Percentiles rank a stretch among this genome's conserved stretches.
Conservation (phyloP, 257 asterid species). For the Solanum chilense region DNA sequence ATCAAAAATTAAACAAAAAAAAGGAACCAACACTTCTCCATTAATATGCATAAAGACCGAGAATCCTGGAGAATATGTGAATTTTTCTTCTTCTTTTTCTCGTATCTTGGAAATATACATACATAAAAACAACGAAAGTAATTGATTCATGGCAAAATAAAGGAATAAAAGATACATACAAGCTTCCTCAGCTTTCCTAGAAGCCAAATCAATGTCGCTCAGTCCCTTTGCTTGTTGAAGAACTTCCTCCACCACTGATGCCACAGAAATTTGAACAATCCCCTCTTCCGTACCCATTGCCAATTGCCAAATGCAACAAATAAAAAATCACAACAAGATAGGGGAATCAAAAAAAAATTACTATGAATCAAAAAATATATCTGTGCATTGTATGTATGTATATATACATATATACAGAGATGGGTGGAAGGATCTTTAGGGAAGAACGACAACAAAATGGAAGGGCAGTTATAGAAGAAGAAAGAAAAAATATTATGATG, state of each 20-base stretch:
- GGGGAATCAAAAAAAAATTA: background rate
- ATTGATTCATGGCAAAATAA: background rate
- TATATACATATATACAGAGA: background rate
- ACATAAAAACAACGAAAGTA: background rate
- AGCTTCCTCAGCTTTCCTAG: constrained; percentile 71
- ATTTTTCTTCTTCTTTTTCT: background rate
- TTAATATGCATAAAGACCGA: background rate
- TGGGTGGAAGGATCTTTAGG: constrained; percentile 3
- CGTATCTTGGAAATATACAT: background rate
- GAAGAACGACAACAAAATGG: constrained; percentile 2
- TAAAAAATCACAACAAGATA: constrained; percentile 7
- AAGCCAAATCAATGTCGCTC: constrained; percentile 58
- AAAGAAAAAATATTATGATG: background rate
- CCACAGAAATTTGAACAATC: constrained; percentile 35
- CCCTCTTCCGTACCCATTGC: constrained; percentile 43
- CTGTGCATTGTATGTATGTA: background rate
- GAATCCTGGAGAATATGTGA: background rate
- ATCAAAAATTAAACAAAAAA: background rate
- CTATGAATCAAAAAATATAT: background rate
- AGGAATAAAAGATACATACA: constrained; percentile 23
- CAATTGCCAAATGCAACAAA: background rate
- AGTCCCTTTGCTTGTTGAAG: constrained; percentile 55
- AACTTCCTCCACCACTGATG: constrained; percentile 57
- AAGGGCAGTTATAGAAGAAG: constrained; percentile 3
- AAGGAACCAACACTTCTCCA: background rate